Conservation (phyloP, 768 basidiomycete species). For the Mycena vitilis region DNA sequence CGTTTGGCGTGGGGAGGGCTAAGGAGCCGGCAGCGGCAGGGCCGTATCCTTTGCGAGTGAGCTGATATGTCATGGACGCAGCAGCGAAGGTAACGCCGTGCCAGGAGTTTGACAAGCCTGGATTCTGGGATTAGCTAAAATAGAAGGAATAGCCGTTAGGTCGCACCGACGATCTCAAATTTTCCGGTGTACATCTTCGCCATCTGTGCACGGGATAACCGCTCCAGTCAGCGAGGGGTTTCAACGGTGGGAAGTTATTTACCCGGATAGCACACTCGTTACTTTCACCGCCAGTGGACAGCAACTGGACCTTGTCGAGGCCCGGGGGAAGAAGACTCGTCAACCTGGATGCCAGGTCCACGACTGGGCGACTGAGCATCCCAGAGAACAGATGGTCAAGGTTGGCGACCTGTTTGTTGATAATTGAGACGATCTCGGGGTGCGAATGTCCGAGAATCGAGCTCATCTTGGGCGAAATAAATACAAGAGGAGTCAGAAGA, state of each 20-base stretch:
- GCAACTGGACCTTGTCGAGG: conserved; percentile 38
- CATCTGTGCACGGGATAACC: conserved; percentile 23
- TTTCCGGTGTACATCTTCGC: conserved; percentile 39
- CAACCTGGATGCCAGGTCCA: conserved; percentile 33
- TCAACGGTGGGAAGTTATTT: not conserved
- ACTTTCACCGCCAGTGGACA: conserved; percentile 34
- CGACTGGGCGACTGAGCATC: conserved; percentile 35
- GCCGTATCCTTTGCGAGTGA: conserved; percentile 38
- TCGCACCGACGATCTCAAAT: conserved; percentile 39
- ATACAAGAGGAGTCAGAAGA: not conserved
- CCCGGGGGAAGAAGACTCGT: conserved; percentile 35
- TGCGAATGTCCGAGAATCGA: conserved; percentile 37
- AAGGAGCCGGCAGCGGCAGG: conserved; percentile 37
- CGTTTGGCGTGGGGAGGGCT: conserved; percentile 39
- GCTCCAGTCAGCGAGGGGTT: not conserved
- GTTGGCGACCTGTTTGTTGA: conserved; percentile 26
- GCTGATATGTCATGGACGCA: conserved; percentile 40
- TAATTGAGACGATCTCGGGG: conserved; percentile 36
- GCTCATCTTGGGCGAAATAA: conserved; percentile 31
- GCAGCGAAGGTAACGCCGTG: conserved; percentile 38
- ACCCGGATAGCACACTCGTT: conserved; percentile 38
- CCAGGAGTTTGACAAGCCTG: conserved; percentile 39
- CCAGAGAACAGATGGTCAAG: conserved; percentile 39
- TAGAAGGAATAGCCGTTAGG: not conserved
- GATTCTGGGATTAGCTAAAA: not conserved